Percentiles rank a stretch among this genome's conserved stretches.
phyloP scores from a whole-genome alignment of 2,329 filamentous ascomycete species.

The Podosphaera fusca region DNA sequence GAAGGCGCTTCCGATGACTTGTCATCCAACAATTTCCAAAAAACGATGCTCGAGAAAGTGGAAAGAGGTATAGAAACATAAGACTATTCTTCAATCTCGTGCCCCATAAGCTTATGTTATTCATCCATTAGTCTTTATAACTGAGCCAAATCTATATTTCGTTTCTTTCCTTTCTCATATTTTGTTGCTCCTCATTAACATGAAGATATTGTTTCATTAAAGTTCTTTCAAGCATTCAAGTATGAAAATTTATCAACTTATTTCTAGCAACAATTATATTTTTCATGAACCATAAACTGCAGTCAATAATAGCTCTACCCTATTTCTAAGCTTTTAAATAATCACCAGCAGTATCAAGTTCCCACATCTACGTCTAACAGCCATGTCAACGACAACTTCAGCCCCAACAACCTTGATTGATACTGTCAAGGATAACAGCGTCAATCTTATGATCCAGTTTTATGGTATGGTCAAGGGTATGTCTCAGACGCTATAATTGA shows the following conservation, averaged over 20 bases:
- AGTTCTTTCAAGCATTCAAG: background rate
- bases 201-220: background rate
- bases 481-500: constrained; percentile 5
- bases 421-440: constrained; percentile 25
- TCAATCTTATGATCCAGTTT: constrained; percentile 83
- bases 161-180: background rate
- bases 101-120: background rate
- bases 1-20: background rate
- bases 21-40: background rate
- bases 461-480: constrained; percentile 63
- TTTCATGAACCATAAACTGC: background rate
- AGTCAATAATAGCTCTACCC: background rate
- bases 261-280: background rate
- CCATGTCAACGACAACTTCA: constrained; percentile 6
- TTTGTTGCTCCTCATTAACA: background rate
- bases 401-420: constrained; percentile 14
- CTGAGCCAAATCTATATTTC: background rate
- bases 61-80: background rate
- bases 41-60: background rate
- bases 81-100: background rate
- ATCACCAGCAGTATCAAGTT: background rate
- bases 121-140: background rate
- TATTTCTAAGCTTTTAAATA: background rate
- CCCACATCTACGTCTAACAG: constrained; percentile 4
- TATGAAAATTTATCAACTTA: background rate